phyloP scores from a whole-genome alignment of 1,284 basidiomycete species.

The Uromyces viciae-fabae region DNA sequence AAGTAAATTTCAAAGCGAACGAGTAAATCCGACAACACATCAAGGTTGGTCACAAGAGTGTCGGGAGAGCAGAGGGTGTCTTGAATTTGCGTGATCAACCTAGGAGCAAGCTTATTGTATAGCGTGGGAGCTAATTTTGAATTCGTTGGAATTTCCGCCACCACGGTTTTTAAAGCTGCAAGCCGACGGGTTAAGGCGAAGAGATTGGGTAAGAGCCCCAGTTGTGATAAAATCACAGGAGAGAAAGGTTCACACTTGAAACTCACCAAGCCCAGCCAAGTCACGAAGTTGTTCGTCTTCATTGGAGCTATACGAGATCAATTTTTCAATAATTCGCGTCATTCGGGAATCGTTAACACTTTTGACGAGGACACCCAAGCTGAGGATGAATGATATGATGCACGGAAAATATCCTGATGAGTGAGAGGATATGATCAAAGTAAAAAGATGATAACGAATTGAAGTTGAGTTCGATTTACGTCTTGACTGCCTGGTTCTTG shows the following conservation, averaged over 20 bases:
- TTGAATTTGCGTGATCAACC: constrained; percentile 70
- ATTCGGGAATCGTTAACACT: constrained; percentile 76
- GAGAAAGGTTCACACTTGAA: constrained; percentile 2
- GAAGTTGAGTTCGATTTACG: constrained; percentile 60
- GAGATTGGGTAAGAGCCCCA: not conserved
- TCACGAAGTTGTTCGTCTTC: constrained; percentile 86
- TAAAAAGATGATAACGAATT: not conserved
- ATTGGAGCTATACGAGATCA: constrained; percentile 74
- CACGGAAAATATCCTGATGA: not conserved
- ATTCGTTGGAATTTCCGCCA: constrained; percentile 76
- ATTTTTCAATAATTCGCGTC: constrained; percentile 76
- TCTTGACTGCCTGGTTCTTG: constrained; percentile 94
- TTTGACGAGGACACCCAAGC: constrained; percentile 79
- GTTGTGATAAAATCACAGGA: not conserved
- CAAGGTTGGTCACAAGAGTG: constrained; percentile 78
- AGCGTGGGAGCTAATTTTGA: constrained; percentile 72
- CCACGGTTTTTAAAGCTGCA: constrained; percentile 86
- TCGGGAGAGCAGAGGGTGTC: constrained; percentile 77
- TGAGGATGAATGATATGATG: constrained; percentile 54
- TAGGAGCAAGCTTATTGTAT: constrained; percentile 80
- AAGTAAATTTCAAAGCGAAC: constrained; percentile 68
- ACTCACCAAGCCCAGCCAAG: constrained; percentile 82
- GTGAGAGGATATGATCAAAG: not conserved
- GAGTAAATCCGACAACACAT: constrained; percentile 86
- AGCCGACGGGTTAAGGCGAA: constrained; percentile 25